These are phyloP conservation scores for Phyllosticta paracitricarpa DNA, from an alignment of 2,329 filamentous ascomycete species.

Conservation along the genomic window DNA sequence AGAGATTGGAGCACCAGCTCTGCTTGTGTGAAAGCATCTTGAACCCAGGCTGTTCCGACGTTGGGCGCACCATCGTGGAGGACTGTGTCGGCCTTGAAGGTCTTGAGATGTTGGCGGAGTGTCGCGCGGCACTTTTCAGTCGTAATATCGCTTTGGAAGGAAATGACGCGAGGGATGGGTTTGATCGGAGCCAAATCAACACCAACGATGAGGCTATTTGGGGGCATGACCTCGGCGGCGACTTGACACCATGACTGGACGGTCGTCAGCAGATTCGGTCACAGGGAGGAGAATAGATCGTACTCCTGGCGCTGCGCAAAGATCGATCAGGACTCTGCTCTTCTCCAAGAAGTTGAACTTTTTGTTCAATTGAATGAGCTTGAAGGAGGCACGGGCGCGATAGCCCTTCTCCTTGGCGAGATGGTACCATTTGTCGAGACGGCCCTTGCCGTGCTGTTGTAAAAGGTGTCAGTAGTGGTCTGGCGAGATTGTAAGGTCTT, in stretches of 20 bases:
- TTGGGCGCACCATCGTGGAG: constrained; percentile 96
- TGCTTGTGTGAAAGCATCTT: constrained; percentile 96
- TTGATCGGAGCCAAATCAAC: constrained; percentile 95
- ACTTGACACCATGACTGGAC: constrained; percentile 86
- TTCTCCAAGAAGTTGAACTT: constrained; percentile 98
- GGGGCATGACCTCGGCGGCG: constrained; percentile 88
- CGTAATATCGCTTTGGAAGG: constrained; percentile 96
- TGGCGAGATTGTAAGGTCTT: constrained; percentile 8
- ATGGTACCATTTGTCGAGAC: constrained; percentile 98
- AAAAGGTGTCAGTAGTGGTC: constrained; percentile 19
- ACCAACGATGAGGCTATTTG: constrained; percentile 80
- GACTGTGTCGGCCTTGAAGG: constrained; percentile 91
- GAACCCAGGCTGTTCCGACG: constrained; percentile 94
- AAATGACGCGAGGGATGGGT: constrained; percentile 84
- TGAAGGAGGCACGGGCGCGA: constrained; percentile 90
- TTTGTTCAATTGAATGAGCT: constrained; percentile 96
- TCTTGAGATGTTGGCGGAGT: constrained; percentile 81
- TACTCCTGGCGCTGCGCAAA: constrained; percentile 91
- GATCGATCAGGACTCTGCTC: constrained; percentile 91
- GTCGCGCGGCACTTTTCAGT: constrained; percentile 91
- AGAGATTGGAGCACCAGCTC: constrained; percentile 83
- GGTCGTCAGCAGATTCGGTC: not conserved
- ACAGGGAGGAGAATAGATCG: not conserved
- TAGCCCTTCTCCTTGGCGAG: constrained; percentile 98
- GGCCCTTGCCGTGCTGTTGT: constrained; percentile 76